These are phyloP conservation scores for Xylaria venustula DNA, from an alignment of 495 filamentous ascomycete genomes.

Conservation along the genomic window DNA sequence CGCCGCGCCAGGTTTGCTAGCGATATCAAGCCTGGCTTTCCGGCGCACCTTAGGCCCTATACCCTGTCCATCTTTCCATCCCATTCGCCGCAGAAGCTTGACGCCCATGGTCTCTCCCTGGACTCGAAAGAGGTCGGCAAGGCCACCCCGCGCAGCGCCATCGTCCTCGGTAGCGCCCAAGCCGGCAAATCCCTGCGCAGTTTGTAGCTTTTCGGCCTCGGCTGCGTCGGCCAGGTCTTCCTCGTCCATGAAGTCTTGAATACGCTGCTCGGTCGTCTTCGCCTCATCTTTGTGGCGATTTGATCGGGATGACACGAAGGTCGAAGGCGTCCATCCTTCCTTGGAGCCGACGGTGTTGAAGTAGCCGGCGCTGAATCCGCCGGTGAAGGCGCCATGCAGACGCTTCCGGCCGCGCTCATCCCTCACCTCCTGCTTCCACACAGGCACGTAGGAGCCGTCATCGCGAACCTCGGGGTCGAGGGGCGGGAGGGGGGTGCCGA, in stretches of 20 bases:
- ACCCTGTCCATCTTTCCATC: constrained; percentile 92
- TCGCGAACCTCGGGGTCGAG: constrained; percentile 76
- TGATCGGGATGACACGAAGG: constrained; percentile 85
- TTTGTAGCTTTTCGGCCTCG: constrained; percentile 72
- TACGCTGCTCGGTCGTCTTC: constrained; percentile 55
- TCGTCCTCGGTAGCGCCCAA: constrained; percentile 69
- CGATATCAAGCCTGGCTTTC: constrained; percentile 63
- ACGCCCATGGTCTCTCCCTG: constrained; percentile 86
- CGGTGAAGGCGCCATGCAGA: constrained; percentile 94
- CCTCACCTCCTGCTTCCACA: constrained; percentile 97
- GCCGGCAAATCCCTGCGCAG: constrained; percentile 67
- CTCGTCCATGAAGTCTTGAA: constrained; percentile 98
- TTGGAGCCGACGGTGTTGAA: constrained; percentile 98
- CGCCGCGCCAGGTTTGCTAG: constrained; percentile 31
- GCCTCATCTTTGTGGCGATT: constrained; percentile 69
- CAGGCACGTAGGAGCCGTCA: constrained; percentile 88
- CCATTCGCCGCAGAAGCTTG: constrained; percentile 88
- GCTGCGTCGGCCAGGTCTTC: constrained; percentile 89
- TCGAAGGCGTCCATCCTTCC: constrained; percentile 92
- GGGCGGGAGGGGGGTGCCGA: constrained; percentile 83
- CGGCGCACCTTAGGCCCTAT: constrained; percentile 86
- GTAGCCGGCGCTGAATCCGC: constrained; percentile 95
- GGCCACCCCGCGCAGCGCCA: constrained; percentile 45
- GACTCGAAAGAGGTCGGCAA: constrained; percentile 73
- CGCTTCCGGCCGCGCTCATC: constrained; percentile 91